Evolutionary conservation across 306 rosid genomes (phyloP).

Genomic region (Spatholobus suberectus): DNA sequence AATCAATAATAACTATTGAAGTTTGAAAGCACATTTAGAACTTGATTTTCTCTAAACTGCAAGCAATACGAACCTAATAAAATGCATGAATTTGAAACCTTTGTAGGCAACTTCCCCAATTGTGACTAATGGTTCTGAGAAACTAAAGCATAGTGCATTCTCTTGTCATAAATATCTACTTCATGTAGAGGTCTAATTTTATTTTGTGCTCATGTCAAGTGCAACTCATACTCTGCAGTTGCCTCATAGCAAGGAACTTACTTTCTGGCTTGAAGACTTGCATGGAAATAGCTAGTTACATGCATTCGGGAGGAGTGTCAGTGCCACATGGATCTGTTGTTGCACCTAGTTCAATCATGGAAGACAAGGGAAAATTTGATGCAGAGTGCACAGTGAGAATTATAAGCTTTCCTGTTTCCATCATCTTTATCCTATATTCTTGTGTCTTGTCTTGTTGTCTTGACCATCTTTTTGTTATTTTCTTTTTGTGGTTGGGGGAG

Average conservation of each 20-base stretch:
- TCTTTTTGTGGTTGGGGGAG: neutral
- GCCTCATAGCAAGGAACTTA: conserved; percentile 96
- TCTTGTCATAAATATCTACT: conserved; percentile 25
- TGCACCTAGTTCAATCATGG: conserved; percentile 62
- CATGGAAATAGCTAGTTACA: conserved; percentile 77
- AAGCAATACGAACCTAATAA: conserved; percentile 7
- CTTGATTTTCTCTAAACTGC: neutral
- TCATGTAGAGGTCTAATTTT: conserved; percentile 24
- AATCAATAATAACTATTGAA: conserved; percentile 9
- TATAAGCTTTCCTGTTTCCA: conserved; percentile 19
- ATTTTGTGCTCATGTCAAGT: conserved; percentile 37
- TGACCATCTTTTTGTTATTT: conserved; percentile 8
- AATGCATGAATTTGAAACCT: conserved; percentile 29
- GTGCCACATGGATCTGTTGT: conserved; percentile 51
- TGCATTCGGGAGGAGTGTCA: conserved; percentile 77
- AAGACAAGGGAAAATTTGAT: conserved; percentile 66
- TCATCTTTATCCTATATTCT: conserved; percentile 7
- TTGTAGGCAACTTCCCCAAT: conserved; percentile 2
- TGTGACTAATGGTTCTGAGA: conserved; percentile 28
- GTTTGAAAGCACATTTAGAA: neutral
- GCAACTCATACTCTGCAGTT: conserved; percentile 64
- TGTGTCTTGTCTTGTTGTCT: conserved; percentile 17
- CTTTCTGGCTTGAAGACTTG: conserved; percentile 96
- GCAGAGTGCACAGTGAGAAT: conserved; percentile 64
- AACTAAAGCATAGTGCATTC: conserved; percentile 16